These are phyloP conservation scores for Hygrophorus pudorinus DNA, from an alignment of 768 basidiomycete species.

Conservation along the genomic window DNA sequence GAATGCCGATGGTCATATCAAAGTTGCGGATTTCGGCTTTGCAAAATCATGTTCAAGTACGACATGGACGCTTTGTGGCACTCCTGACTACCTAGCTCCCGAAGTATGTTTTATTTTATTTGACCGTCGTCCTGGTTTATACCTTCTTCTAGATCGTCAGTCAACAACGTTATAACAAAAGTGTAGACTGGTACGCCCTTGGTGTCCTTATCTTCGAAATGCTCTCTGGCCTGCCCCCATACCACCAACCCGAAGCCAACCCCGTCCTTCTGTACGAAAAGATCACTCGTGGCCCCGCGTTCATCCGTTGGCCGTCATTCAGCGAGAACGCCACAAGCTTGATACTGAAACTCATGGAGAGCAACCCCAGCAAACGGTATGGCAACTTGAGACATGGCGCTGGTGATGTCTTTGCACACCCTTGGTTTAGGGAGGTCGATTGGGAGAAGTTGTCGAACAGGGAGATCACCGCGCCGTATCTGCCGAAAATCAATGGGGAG, in stretches of 20 bases:
- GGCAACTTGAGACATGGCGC: slow-evolving; percentile 86
- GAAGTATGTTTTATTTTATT: slow-evolving; percentile 32
- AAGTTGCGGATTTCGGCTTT: slow-evolving; percentile 95
- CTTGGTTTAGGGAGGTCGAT: slow-evolving; percentile 91
- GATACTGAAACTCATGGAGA: slow-evolving; percentile 83
- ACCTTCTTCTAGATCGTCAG: slow-evolving; percentile 48
- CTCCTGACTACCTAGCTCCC: slow-evolving; percentile 94
- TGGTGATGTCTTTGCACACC: slow-evolving; percentile 85
- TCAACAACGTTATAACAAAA: slow-evolving; percentile 86
- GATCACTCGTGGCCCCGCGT: slow-evolving; percentile 67
- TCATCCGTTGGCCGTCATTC: slow-evolving; percentile 71
- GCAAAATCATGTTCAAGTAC: slow-evolving; percentile 81
- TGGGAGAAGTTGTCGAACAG: slow-evolving; percentile 73
- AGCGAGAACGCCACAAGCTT: slow-evolving; percentile 77
- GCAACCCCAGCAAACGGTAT: slow-evolving; percentile 78
- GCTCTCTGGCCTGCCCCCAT: slow-evolving; percentile 92
- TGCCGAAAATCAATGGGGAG: slow-evolving; percentile 85
- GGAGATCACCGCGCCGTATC: slow-evolving; percentile 92
- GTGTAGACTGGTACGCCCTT: slow-evolving; percentile 97
- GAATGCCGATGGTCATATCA: slow-evolving; percentile 92
- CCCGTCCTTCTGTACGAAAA: slow-evolving; percentile 88
- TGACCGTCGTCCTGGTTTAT: slow-evolving; percentile 3
- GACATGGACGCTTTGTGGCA: slow-evolving; percentile 94
- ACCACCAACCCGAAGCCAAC: slow-evolving; percentile 79
- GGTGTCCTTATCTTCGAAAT: slow-evolving; percentile 97